Conservation (phyloP, 2,329 filamentous ascomycete genomes). For the Chaetomiaceae sp. region DNA sequence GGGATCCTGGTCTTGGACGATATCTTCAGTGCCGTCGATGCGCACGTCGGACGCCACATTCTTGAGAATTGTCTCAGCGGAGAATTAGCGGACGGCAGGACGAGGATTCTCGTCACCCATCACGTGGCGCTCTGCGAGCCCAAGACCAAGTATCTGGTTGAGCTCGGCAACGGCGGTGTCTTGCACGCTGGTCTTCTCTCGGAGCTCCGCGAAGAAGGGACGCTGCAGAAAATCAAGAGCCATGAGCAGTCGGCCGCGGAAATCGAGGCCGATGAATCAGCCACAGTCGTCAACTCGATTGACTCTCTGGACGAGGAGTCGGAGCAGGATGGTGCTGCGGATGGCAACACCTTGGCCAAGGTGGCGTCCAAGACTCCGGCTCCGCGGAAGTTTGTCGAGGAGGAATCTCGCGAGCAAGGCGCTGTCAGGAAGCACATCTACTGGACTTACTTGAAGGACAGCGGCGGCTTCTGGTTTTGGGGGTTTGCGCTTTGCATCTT, state of each 20-base stretch:
- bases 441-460: constrained; percentile 59
- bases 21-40: constrained; percentile 78
- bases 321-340: constrained; percentile 36
- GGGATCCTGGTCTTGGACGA: constrained; percentile 76
- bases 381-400: constrained; percentile 66
- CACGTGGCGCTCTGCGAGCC: constrained; percentile 68
- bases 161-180: constrained; percentile 64
- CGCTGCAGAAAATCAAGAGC: constrained; percentile 51
- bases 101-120: constrained; percentile 75
- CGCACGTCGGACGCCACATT: constrained; percentile 73
- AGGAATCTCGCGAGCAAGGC: constrained; percentile 67
- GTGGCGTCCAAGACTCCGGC: constrained; percentile 46
- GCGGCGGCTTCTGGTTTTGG: constrained; percentile 61
- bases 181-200: constrained; percentile 60
- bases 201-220: constrained; percentile 57
- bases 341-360: constrained; percentile 43
- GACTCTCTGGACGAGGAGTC: constrained; percentile 40
- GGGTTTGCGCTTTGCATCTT: constrained; percentile 48
- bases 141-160: constrained; percentile 67
- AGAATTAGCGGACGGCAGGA: constrained; percentile 62
- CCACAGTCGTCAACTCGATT: constrained; percentile 53
- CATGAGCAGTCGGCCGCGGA: constrained; percentile 47
- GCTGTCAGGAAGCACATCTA: constrained; percentile 66
- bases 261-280: constrained; percentile 44
- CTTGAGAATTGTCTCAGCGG: constrained; percentile 72